A percentile compares a stretch with the other conserved stretches of the same genome.
Evolutionary conservation across 352 stramenopile genomes (phyloP).

Genomic region (Stephanocyclus meneghinianus): DNA sequence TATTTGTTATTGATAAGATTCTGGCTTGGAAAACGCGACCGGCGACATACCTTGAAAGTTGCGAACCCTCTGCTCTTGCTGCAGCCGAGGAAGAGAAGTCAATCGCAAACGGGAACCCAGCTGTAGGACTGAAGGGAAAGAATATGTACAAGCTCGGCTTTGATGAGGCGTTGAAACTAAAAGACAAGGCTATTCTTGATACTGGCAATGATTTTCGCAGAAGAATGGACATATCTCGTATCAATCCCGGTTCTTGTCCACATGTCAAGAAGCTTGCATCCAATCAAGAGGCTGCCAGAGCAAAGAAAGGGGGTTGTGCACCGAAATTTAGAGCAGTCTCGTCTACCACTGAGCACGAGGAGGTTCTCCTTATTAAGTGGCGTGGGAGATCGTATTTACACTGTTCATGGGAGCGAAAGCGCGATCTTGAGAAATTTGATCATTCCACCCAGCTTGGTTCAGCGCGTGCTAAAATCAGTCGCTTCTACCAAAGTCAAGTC

Average conservation of each 20-base stretch:
- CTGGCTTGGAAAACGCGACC: slow-evolving; percentile 74
- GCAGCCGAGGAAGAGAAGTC: background rate
- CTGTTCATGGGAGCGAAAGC: slow-evolving; percentile 93
- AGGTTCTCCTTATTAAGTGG: slow-evolving; percentile 98
- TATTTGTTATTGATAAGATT: slow-evolving; percentile 83
- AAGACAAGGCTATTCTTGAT: slow-evolving; percentile 65
- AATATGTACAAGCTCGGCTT: slow-evolving; percentile 52
- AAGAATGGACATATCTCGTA: slow-evolving; percentile 77
- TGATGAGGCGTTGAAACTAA: slow-evolving; percentile 61
- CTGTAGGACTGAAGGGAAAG: background rate
- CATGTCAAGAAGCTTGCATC: slow-evolving; percentile 66
- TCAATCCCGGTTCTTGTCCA: slow-evolving; percentile 69
- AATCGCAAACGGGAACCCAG: background rate
- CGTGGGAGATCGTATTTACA: slow-evolving; percentile 97
- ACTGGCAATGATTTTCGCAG: slow-evolving; percentile 63
- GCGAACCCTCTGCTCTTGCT: slow-evolving; percentile 11
- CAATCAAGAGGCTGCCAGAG: slow-evolving; percentile 38
- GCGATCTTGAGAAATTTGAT: slow-evolving; percentile 87
- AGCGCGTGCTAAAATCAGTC: slow-evolving; percentile 74
- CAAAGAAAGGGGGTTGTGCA: slow-evolving; percentile 37
- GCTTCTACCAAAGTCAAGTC: slow-evolving; percentile 75
- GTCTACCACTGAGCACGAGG: slow-evolving; percentile 61
- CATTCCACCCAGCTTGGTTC: slow-evolving; percentile 71
- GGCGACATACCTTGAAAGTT: slow-evolving; percentile 57
- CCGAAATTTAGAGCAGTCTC: slow-evolving; percentile 52